phyloP scores from a whole-genome alignment of 2,329 filamentous ascomycete species.

The Sporothrix variecibatus region DNA sequence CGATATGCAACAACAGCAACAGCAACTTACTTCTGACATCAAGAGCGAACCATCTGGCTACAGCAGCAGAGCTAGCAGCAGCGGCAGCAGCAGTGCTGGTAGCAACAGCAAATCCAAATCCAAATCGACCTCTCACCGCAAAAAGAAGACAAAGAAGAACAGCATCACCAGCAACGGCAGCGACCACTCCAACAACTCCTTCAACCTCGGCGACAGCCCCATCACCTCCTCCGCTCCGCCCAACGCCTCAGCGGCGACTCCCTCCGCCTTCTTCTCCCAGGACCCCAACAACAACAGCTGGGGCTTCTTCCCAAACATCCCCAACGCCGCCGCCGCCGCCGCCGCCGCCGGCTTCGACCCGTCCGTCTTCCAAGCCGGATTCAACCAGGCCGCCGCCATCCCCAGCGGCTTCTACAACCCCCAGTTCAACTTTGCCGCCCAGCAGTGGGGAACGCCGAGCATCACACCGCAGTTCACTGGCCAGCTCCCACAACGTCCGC shows the following conservation, averaged over 20 bases:
- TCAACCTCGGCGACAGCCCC: slow-evolving; percentile 10
- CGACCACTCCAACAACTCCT: neutral
- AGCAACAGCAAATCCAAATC: neutral
- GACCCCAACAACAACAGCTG: slow-evolving; percentile 43
- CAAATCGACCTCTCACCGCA: neutral
- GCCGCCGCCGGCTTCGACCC: slow-evolving; percentile 45
- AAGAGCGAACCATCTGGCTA: neutral
- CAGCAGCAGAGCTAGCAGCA: slow-evolving; percentile 22
- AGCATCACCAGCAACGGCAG: neutral
- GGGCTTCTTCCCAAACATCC: slow-evolving; percentile 51
- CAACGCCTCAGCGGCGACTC: slow-evolving; percentile 28
- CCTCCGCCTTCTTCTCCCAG: slow-evolving; percentile 26
- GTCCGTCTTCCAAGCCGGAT: neutral
- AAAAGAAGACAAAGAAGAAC: slow-evolving; percentile 10
- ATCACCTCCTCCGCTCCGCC: slow-evolving; percentile 11
- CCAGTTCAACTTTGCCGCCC: slow-evolving; percentile 30
- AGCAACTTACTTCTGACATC: neutral
- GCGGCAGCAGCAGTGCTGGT: slow-evolving; percentile 20
- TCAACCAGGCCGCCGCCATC: slow-evolving; percentile 36
- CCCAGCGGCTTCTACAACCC: slow-evolving; percentile 36
- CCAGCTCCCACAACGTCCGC: slow-evolving; percentile 40
- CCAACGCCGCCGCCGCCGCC: slow-evolving; percentile 36
- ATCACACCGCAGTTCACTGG: slow-evolving; percentile 35
- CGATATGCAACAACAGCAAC: neutral
- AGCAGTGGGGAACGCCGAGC: slow-evolving; percentile 37